phyloP scores from a whole-genome alignment of 306 rosid species.

The Dalbergia cochinchinensis region DNA sequence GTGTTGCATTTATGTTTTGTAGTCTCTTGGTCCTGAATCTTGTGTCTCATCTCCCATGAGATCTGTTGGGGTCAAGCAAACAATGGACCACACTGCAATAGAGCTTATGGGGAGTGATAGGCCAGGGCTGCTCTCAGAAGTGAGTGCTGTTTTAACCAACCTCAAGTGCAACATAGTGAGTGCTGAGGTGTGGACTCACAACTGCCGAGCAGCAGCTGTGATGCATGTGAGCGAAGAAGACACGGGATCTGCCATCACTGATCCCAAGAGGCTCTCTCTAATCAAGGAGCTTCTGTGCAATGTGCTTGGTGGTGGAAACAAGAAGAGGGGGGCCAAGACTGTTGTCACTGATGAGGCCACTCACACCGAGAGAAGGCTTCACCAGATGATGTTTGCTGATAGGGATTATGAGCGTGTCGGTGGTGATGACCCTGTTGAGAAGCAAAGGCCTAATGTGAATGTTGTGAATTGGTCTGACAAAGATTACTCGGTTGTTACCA shows the following conservation, averaged over 20 bases:
- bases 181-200: conserved; percentile 97
- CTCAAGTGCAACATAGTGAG: conserved; percentile 85
- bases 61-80: conserved; percentile 80
- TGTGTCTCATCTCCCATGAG: conserved; percentile 72
- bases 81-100: conserved; percentile 73
- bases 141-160: conserved; percentile 81
- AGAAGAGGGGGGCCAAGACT: conserved; percentile 73
- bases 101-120: conserved; percentile 92
- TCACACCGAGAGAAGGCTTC: conserved; percentile 91
- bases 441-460: conserved; percentile 81
- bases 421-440: conserved; percentile 61
- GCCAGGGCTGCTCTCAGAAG: conserved; percentile 91
- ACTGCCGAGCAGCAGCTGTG: conserved; percentile 80
- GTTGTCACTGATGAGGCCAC: conserved; percentile 74
- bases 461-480: conserved; percentile 87
- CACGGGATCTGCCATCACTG: conserved; percentile 66
- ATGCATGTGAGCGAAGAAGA: conserved; percentile 81
- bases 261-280: conserved; percentile 69
- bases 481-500: conserved; percentile 87
- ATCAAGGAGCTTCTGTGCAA: conserved; percentile 78
- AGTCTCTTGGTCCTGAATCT: conserved; percentile 93
- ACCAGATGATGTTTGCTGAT: conserved; percentile 98
- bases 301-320: conserved; percentile 89
- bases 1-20: conserved; percentile 34
- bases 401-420: conserved; percentile 78